Evolutionary conservation across 2,329 filamentous ascomycete species (phyloP).

Genomic region (Beauveria scarabaeidicola): DNA sequence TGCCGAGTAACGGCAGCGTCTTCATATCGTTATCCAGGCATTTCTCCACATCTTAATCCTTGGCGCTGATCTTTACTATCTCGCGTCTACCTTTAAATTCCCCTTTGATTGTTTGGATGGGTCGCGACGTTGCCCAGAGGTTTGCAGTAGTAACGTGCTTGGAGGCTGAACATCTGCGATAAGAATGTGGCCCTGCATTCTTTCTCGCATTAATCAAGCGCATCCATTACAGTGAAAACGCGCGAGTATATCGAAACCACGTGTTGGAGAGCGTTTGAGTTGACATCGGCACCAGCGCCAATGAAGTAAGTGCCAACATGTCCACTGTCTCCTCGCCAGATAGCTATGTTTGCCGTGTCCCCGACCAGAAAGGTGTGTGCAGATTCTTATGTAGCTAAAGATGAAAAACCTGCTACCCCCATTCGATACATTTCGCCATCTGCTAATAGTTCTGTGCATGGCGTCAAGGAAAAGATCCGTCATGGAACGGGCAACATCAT

Average conservation of each 20-base stretch:
- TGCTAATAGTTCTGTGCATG: no score
- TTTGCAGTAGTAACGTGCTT: not conserved
- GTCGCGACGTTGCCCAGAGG: constrained; percentile 13
- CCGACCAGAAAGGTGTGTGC: no score
- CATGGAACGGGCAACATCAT: no score
- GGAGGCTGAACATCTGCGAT: not conserved
- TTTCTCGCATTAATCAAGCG: constrained; percentile 18
- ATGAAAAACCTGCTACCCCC: no score
- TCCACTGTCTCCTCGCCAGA: no score
- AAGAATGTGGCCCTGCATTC: constrained; percentile 6
- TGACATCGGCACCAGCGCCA: no score
- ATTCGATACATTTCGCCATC: no score
- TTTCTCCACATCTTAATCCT: not conserved
- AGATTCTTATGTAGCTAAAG: no score
- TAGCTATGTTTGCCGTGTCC: no score
- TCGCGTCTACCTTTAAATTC: not conserved
- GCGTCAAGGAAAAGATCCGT: no score
- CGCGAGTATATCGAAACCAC: not conserved
- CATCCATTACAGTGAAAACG: constrained; percentile 17
- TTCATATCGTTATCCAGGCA: not conserved
- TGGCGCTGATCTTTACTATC: not conserved
- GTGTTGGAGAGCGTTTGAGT: not conserved
- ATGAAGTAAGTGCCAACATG: no score
- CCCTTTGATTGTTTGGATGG: not conserved
- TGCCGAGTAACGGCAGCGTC: not conserved